These are phyloP conservation scores for Phytophthora ohioensis DNA, from an alignment of 352 stramenopile genomes.

Conservation along the genomic window DNA sequence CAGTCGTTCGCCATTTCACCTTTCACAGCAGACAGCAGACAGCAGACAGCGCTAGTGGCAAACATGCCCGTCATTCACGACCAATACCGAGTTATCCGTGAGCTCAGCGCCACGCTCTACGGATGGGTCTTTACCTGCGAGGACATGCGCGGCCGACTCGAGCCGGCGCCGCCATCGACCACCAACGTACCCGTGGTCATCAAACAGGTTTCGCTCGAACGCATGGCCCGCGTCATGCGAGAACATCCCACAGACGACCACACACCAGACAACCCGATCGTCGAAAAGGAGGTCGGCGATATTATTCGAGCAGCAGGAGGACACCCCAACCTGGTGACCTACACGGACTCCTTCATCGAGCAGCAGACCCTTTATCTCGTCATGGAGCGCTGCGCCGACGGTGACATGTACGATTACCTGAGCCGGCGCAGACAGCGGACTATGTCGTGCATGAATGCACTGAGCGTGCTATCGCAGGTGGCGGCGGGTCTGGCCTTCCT, in stretches of 20 bases:
- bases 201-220: constrained; percentile 18
- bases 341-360: constrained; percentile 51
- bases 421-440: constrained; percentile 9
- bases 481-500: constrained; percentile 32
- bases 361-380: constrained; percentile 53
- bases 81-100: constrained; percentile 36
- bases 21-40: not conserved
- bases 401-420: constrained; percentile 42
- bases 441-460: constrained; percentile 24
- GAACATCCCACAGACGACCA: constrained; percentile 8
- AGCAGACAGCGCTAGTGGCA: not conserved
- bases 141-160: constrained; percentile 26
- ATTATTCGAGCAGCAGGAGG: constrained; percentile 31
- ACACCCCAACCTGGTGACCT: constrained; percentile 53
- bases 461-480: constrained; percentile 40
- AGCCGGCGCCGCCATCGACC: not conserved
- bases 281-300: constrained; percentile 47
- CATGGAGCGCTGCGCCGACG: constrained; percentile 41
- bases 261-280: constrained; percentile 45
- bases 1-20: constrained; percentile 13
- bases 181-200: constrained; percentile 21
- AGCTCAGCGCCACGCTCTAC: constrained; percentile 55
- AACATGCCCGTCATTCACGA: constrained; percentile 29
- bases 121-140: constrained; percentile 54
- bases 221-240: constrained; percentile 32